These are phyloP conservation scores for Colletotrichum australisinense DNA, from an alignment of 2,329 filamentous ascomycete species.

Conservation along the genomic window DNA sequence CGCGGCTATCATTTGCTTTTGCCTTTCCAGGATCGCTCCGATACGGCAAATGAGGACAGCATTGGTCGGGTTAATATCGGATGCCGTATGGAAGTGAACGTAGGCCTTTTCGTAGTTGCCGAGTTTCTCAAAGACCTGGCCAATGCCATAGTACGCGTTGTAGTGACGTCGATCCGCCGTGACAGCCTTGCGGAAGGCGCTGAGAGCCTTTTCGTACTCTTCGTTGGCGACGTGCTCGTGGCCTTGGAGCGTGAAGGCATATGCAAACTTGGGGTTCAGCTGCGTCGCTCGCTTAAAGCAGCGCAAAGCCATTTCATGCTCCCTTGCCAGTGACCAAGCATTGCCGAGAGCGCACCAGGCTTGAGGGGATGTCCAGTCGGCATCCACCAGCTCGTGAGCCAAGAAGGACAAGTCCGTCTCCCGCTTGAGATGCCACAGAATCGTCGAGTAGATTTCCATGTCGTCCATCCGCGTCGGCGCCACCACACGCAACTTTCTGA, in stretches of 20 bases:
- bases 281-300: slow-evolving; percentile 97
- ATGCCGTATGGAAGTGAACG: slow-evolving; percentile 89
- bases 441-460: slow-evolving; percentile 98
- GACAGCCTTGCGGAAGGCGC: slow-evolving; percentile 87
- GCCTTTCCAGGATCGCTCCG: slow-evolving; percentile 88
- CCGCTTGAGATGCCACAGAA: slow-evolving; percentile 97
- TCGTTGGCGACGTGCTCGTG: slow-evolving; percentile 97
- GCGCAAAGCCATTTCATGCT: slow-evolving; percentile 93
- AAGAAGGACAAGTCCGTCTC: slow-evolving; percentile 93
- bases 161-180: slow-evolving; percentile 90
- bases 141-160: slow-evolving; percentile 96
- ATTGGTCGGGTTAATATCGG: slow-evolving; percentile 92
- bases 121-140: slow-evolving; percentile 86
- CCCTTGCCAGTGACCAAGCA: slow-evolving; percentile 89
- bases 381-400: slow-evolving; percentile 88
- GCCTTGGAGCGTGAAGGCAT: slow-evolving; percentile 94
- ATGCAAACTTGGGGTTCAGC: slow-evolving; percentile 89
- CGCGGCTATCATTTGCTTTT: slow-evolving; percentile 83
- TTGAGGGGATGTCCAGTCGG: slow-evolving; percentile 89
- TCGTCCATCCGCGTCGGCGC: slow-evolving; percentile 88
- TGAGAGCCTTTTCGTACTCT: slow-evolving; percentile 94
- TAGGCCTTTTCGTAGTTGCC: slow-evolving; percentile 93
- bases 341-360: slow-evolving; percentile 97
- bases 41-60: slow-evolving; percentile 93
- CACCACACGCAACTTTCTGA: slow-evolving; percentile 80